Evolutionary conservation across 495 filamentous ascomycete species (phyloP), one percentile per base, ranked within the genome.

Genomic region (Penicillium fimorum): DNA sequence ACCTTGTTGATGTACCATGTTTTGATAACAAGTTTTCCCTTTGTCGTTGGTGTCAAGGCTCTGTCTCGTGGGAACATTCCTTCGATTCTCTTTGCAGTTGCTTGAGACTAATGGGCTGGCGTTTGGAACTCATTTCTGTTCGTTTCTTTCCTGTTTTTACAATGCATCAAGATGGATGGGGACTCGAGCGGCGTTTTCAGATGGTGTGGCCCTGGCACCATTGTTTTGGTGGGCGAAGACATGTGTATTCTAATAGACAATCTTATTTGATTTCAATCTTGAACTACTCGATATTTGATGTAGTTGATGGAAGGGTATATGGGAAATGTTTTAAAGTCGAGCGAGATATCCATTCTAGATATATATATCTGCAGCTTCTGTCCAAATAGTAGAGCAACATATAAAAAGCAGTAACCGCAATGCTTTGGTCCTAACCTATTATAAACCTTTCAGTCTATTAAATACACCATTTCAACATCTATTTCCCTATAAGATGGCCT

Each of bases 111-210:
- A 22, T 33, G 33, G 45, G 20, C 12, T 44, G 52, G 52, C 52
- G 42, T 57, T 41, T 18, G 20, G 24, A 49, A 15, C 22, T 25
- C 38, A 22, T 47, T 30, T 47, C 42, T 44, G 42, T 60, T 42
- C 20, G 30, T 47, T 56, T 50, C 32, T 38, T 51, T 54, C 20
- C 20, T 29, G n/a, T 45, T 45, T 59, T 60, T 24, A 54, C 22
- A 55, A 49, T 65, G 58, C 58, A 67, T 67, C 49, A 60, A 62
- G 58, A 62, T 57, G 64, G 64, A 57, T 50, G 61, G 58, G 46
- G 20, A 46, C 18, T 54, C 37, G 42, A 54, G 29, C 30, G 61
- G 61, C 58, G 61, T 67, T 67, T 57, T 57, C 43, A 60, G 53
- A 61, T 45, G 58, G 61, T 54, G 33, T 53, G 58, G 57, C 42